A percentile compares a stretch with the other conserved stretches of the same genome.
phyloP scores from a whole-genome alignment of 1,139 yeast genomes.

The Scheffersomyces titani region DNA sequence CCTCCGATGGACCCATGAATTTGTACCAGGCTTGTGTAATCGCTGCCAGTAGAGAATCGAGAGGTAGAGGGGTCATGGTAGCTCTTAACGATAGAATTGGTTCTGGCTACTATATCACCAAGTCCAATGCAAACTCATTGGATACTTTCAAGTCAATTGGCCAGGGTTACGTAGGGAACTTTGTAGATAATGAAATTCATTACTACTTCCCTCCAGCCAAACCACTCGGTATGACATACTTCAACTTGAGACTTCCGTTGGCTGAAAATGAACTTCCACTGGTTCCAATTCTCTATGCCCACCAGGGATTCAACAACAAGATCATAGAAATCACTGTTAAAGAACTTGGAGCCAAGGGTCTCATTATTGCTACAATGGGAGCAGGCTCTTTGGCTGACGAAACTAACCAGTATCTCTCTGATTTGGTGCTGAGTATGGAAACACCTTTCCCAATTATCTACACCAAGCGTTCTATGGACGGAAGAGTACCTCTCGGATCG shows the following conservation, averaged over 20 bases:
- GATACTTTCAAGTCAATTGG: conserved; percentile 70
- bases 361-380: conserved; percentile 70
- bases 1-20: conserved; percentile 75
- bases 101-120: conserved; percentile 68
- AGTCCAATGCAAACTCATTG: conserved; percentile 66
- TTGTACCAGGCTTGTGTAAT: conserved; percentile 68
- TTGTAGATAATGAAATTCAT: conserved; percentile 65
- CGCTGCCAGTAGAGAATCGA: conserved; percentile 52
- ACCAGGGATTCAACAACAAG: conserved; percentile 57
- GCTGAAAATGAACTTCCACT: conserved; percentile 34
- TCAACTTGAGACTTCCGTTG: conserved; percentile 29
- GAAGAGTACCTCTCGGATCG: conserved; percentile 55
- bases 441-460: conserved; percentile 56
- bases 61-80: conserved; percentile 62
- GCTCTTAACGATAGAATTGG: conserved; percentile 69
- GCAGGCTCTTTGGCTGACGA: conserved; percentile 63
- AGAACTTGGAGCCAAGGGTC: conserved; percentile 48
- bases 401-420: conserved; percentile 44
- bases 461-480: conserved; percentile 69
- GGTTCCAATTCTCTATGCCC: conserved; percentile 57
- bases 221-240: conserved; percentile 53
- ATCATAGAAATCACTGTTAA: conserved; percentile 46
- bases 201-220: conserved; percentile 64
- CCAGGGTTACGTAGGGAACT: conserved; percentile 70
- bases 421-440: conserved; percentile 22